phyloP scores from a whole-genome alignment of 2,329 filamentous ascomycete species.

The Monascus ruber region DNA sequence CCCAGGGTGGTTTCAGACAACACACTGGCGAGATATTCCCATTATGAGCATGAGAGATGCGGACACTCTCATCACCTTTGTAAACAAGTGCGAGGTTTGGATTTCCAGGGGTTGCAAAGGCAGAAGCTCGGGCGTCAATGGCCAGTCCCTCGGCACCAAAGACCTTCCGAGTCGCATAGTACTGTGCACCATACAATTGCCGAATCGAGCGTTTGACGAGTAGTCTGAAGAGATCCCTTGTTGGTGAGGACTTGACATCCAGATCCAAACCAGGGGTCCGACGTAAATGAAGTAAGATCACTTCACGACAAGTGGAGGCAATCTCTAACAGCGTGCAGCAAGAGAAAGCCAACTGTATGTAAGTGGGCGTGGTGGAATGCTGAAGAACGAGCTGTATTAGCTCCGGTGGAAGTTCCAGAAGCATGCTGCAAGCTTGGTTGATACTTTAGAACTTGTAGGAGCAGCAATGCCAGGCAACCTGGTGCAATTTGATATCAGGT shows the following conservation, averaged over 20 bases:
- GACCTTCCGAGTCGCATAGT: slow-evolving; percentile 17
- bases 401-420: slow-evolving; percentile 28
- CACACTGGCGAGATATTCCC: slow-evolving; percentile 7
- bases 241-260: slow-evolving; percentile 8
- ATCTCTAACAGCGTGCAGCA: slow-evolving; percentile 26
- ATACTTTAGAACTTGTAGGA: no score
- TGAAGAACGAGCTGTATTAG: slow-evolving; percentile 28
- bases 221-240: slow-evolving; percentile 19
- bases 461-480: no score
- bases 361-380: slow-evolving; percentile 21
- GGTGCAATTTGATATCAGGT: no score
- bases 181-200: slow-evolving; percentile 26
- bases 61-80: slow-evolving; percentile 16
- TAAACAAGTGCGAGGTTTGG: slow-evolving; percentile 17
- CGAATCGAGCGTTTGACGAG: slow-evolving; percentile 19
- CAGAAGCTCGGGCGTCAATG: slow-evolving; percentile 25
- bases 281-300: slow-evolving; percentile 25
- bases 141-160: slow-evolving; percentile 14
- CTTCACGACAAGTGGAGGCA: slow-evolving; percentile 22
- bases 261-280: slow-evolving; percentile 21
- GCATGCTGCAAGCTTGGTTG: slow-evolving; percentile 8
- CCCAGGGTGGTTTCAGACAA: slow-evolving; percentile 12
- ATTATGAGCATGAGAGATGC: slow-evolving; percentile 13
- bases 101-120: slow-evolving; percentile 10
- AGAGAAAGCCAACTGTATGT: slow-evolving; percentile 25